Evolutionary conservation across 352 stramenopile species (phyloP), one percentile per base, ranked within the genome.

Genomic region (Phytophthora fragariaefolia): DNA sequence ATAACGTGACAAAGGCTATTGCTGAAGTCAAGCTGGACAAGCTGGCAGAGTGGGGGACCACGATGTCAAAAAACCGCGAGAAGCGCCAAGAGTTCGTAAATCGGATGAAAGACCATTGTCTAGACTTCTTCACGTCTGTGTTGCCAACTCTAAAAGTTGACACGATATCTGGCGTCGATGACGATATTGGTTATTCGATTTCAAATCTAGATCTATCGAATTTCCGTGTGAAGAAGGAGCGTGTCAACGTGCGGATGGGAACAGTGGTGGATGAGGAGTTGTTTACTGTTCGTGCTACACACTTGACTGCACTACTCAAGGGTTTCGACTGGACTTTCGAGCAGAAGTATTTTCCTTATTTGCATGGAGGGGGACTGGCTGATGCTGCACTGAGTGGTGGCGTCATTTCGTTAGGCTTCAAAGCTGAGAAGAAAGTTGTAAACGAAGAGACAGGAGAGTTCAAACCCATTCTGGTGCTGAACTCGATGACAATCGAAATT

Each of bases 61-160:
- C 81, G 18, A 63, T 95, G 26, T 79, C 83, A 23, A 82, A 68
- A 20, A 82, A 92, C 47, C 66, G 72, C 5, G 73, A 89, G 46
- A 92, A 92, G 52, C 77, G 87, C 2, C 87, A 96, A 60, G 80
- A 83, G 45, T 92, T 94, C 40, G 74, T 94, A 15, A 76, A 96
- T 61, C 78, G 76, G 18, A 76, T 96, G 62, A 96, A 96, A 49
- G 79, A 96, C 53, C 82, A 93, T 45, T 94, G 85, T 34, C 72
- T 96, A 6, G 85, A 96, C 60, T 96, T 96, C 45, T 91, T 96
- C 56, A 91, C 87, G 63, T 96, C 87, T 0, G 87, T 96, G 20
- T 61, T 96, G 20, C 87, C 87, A 27, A 87, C 85, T 30, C 92
- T 96, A 55, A 89, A 93, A 60, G 66, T 96, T 28, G 85, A 94